phyloP scores from a whole-genome alignment of 805 yeast genomes.

The Scheffersomyces coipomensis region DNA sequence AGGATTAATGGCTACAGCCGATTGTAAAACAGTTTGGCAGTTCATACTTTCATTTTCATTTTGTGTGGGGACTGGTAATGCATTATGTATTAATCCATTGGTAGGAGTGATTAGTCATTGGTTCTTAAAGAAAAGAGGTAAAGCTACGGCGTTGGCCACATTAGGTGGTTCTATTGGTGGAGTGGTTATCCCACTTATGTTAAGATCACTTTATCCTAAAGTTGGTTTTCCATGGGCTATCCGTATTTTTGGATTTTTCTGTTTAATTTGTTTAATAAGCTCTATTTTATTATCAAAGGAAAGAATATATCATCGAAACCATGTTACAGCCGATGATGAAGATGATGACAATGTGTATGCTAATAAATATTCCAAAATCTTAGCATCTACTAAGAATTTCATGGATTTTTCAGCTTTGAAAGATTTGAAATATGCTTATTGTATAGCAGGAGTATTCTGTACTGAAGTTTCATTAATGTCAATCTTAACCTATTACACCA shows the following conservation, averaged over 20 bases:
- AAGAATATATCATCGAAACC: conserved; percentile 14
- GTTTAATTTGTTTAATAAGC: conserved; percentile 20
- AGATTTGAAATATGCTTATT: conserved; percentile 32
- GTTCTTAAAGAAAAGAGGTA: conserved; percentile 58
- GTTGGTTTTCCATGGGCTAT: conserved; percentile 32
- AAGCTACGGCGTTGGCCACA: conserved; percentile 21
- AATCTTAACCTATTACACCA: conserved; percentile 53
- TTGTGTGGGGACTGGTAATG: conserved; percentile 57
- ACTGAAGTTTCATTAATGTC: conserved; percentile 53
- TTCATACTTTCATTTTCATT: conserved; percentile 50
- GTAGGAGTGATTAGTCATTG: conserved; percentile 65
- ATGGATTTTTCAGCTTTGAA: conserved; percentile 38
- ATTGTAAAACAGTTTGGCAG: conserved; percentile 52
- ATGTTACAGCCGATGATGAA: background rate
- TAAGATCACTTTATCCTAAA: conserved; percentile 20
- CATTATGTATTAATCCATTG: conserved; percentile 58
- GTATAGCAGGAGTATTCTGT: conserved; percentile 41
- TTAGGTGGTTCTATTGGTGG: conserved; percentile 33
- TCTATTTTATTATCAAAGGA: conserved; percentile 27
- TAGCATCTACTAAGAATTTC: conserved; percentile 11
- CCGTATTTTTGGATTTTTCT: conserved; percentile 22
- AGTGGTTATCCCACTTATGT: conserved; percentile 24
- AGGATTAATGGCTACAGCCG: conserved; percentile 57
- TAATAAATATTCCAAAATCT: conserved; percentile 5
- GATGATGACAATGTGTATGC: background rate